Base-by-base conservation (phyloP, 139 green algal genomes). In the Chlorella sp. region DNA sequence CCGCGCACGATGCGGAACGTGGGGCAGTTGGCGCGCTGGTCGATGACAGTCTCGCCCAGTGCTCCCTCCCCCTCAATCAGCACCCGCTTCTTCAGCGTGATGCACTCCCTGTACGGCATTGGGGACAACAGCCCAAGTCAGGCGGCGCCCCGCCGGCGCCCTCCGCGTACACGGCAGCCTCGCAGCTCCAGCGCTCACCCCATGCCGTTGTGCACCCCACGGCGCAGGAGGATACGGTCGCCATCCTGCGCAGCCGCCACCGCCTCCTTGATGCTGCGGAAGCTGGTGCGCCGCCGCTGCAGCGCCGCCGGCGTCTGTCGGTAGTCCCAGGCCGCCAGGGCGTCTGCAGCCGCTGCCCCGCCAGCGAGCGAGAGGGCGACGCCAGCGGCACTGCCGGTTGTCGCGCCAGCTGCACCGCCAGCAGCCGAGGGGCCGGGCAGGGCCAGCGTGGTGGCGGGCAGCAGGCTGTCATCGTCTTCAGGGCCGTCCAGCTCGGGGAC, bases 141-240 rank as follows among this genome's bases (percentile, higher is more conserved):
- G 33, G 6, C 33, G 60, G 15, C 33, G 45, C 33, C 12, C 8
- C 29, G 31, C 36, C 62, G 41, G 33, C 29, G 3, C 42, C 27
- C 2, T 12, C 36, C 21, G 5, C 45, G n/a, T n/a, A n/a, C n/a
- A n/a, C n/a, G n/a, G n/a, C n/a, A n/a, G n/a, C n/a, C n/a, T n/a
- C n/a, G n/a, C n/a, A n/a, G n/a, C n/a, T n/a, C 53, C 40, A 0
- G n/a, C 38, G 15, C 81, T 41, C 61, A 87, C 79, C 85, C 89
- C 58, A 86, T 67, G 33, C 80, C 87, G 72, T 93, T 93, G 84
- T 94, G 89, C 12, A 82, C 79, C 25, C 89, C 89, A 2, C 68
- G 58, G 15, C 79, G 72, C 33, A 93, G 67, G 21, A 93, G 27
- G 38, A 94, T 90, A n/a, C 67, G 70, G 71, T 93, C 89, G 19